Percentiles rank a stretch among this genome's conserved stretches.
Evolutionary conservation across 257 asterid species (phyloP).

Genomic region (Euphrasia confusa): DNA sequence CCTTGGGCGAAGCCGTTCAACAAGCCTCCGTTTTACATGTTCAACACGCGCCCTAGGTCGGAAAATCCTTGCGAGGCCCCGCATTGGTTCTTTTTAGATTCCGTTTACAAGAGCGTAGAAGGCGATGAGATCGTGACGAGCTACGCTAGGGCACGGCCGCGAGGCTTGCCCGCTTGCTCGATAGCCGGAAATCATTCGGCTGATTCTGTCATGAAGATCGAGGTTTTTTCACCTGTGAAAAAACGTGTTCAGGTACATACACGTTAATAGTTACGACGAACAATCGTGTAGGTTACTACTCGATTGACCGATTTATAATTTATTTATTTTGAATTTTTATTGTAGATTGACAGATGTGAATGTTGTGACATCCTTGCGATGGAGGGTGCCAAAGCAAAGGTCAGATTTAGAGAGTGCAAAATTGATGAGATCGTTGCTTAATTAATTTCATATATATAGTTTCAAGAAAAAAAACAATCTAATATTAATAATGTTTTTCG

Average conservation of each 20-base stretch:
- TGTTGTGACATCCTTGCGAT: conserved; percentile 44
- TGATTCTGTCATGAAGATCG: conserved; percentile 26
- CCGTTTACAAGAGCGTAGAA: conserved; percentile 13
- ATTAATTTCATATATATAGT: not conserved
- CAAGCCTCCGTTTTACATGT: conserved; percentile 42
- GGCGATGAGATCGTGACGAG: conserved; percentile 22
- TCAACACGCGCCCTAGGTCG: conserved; percentile 35
- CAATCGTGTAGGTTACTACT: too few species aligned
- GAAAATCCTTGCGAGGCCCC: conserved; percentile 47
- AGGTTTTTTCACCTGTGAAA: conserved; percentile 22
- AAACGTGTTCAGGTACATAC: conserved; percentile 38
- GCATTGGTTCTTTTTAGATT: conserved; percentile 39
- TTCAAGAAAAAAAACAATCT: not conserved
- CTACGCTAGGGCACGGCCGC: conserved; percentile 30
- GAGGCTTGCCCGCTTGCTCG: conserved; percentile 31
- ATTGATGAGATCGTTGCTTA: conserved; percentile 48
- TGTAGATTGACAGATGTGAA: conserved; percentile 47
- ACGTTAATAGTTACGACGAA: too few species aligned
- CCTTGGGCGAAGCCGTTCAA: conserved; percentile 32
- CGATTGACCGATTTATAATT: too few species aligned
- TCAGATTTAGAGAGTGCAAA: conserved; percentile 46
- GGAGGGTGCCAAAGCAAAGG: conserved; percentile 23
- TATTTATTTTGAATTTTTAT: not conserved
- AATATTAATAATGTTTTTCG: too few species aligned
- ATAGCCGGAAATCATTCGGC: conserved; percentile 43